Evolutionary conservation across 164 flowering plant genomes (phyloP).

Genomic region (Houttuynia cordata): DNA sequence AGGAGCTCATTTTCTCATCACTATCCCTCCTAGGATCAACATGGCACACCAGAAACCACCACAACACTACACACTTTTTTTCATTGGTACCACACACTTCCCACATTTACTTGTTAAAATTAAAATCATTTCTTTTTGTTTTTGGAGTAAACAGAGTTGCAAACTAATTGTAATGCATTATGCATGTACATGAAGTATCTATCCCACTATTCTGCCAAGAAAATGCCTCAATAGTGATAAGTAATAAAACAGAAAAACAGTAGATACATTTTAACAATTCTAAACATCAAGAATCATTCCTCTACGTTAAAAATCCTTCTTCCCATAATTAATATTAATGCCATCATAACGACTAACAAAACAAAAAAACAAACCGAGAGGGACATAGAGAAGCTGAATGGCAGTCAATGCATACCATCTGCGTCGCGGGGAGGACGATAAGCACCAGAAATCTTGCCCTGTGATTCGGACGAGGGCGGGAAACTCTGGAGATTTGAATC

Average conservation of each 20-base stretch:
- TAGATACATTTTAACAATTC: too few species aligned
- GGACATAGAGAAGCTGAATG: neutral
- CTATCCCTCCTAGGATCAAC: too few species aligned
- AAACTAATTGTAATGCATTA: too few species aligned
- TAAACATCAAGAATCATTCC: too few species aligned
- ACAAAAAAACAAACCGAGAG: neutral
- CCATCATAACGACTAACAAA: neutral
- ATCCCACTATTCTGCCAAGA: too few species aligned
- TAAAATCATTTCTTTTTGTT: neutral
- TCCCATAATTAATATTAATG: too few species aligned
- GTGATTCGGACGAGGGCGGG: constrained; percentile 63
- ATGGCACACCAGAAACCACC: neutral
- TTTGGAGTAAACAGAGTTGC: neutral
- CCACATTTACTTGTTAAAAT: neutral
- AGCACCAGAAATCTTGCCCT: constrained; percentile 73
- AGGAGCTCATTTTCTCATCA: too few species aligned
- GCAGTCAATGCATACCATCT: constrained; percentile 54
- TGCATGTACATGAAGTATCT: too few species aligned
- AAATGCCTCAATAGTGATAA: too few species aligned
- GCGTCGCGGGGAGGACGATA: constrained; percentile 84
- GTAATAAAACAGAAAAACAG: too few species aligned
- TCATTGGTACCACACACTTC: neutral
- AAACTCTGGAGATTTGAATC: constrained; percentile 77
- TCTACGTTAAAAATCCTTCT: too few species aligned
- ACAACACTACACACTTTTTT: neutral